A percentile compares a stretch with the other conserved stretches of the same genome.
Conservation (phyloP, 2,329 filamentous ascomycete genomes). For the Clonostachys byssicola region DNA sequence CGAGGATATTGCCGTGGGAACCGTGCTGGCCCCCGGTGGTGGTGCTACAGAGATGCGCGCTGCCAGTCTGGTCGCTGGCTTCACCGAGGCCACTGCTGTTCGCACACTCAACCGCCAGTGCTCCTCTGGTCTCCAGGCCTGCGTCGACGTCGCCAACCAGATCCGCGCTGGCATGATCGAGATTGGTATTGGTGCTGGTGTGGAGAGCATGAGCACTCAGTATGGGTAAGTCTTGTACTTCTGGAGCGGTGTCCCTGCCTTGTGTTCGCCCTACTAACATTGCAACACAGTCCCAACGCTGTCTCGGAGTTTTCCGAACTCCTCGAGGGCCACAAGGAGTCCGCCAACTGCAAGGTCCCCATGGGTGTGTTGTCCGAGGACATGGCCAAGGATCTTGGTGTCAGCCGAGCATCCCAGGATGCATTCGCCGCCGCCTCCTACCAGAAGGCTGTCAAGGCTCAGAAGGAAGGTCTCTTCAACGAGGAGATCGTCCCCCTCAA, state of each 20-base stretch:
- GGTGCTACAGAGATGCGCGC: constrained; percentile 97
- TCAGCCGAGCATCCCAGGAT: constrained; percentile 74
- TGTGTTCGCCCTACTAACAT: background rate
- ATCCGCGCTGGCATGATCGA: constrained; percentile 93
- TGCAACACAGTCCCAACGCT: constrained; percentile 61
- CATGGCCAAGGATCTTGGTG: constrained; percentile 83
- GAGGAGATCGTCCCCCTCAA: constrained; percentile 86
- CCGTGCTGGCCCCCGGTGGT: constrained; percentile 86
- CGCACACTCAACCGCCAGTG: constrained; percentile 92
- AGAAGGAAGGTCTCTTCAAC: constrained; percentile 85
- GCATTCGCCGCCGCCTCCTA: constrained; percentile 92
- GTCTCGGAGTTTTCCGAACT: constrained; percentile 91
- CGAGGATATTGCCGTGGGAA: constrained; percentile 89
- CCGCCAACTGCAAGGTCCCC: constrained; percentile 94
- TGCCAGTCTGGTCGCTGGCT: constrained; percentile 84
- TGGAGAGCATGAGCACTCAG: constrained; percentile 92
- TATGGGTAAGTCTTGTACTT: constrained; percentile 63
- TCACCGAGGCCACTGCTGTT: constrained; percentile 80
- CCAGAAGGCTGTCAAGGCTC: constrained; percentile 82
- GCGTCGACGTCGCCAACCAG: constrained; percentile 90
- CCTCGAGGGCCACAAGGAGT: constrained; percentile 74
- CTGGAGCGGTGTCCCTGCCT: background rate
- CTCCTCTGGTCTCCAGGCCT: constrained; percentile 87
- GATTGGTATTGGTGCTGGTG: constrained; percentile 86
- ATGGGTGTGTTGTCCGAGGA: constrained; percentile 93